phyloP scores from a whole-genome alignment of 2,329 filamentous ascomycete species.

The Penicillium sp. region DNA sequence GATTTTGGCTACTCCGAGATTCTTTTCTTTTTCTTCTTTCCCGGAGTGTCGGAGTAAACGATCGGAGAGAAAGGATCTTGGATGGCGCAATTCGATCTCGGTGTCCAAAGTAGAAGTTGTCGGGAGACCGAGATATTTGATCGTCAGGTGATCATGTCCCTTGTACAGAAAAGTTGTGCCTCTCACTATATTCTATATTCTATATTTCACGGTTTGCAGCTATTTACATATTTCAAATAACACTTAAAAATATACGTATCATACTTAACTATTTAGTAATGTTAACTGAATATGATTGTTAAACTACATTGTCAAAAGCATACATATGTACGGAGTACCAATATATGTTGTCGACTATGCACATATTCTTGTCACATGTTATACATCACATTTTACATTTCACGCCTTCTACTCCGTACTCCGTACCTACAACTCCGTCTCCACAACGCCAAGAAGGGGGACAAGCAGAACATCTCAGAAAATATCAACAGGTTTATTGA shows the following conservation, averaged over 20 bases:
- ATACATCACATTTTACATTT: no score
- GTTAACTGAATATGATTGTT: no score
- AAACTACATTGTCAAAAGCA: background rate
- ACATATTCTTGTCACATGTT: background rate
- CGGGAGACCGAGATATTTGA: background rate
- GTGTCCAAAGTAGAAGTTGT: background rate
- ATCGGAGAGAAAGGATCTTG: background rate
- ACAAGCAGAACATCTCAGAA: background rate
- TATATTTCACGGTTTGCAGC: background rate
- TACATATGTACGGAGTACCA: no score
- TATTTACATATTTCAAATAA: background rate
- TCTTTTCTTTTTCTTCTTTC: background rate
- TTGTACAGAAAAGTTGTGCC: background rate
- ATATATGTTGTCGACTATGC: background rate
- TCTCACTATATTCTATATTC: background rate
- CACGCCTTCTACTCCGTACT: no score
- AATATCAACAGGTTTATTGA: background rate
- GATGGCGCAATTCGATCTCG: slow-evolving; percentile 6
- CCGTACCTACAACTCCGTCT: no score
- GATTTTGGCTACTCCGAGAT: slow-evolving; percentile 9
- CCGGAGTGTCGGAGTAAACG: slow-evolving; percentile 2
- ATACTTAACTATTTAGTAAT: no score
- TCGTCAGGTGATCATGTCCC: background rate
- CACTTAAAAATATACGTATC: no score
- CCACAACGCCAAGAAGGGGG: no score